Evolutionary conservation across 2,329 filamentous ascomycete species (phyloP), one percentile per base, ranked within the genome.

Genomic region (Macroventuria anomochaeta): DNA sequence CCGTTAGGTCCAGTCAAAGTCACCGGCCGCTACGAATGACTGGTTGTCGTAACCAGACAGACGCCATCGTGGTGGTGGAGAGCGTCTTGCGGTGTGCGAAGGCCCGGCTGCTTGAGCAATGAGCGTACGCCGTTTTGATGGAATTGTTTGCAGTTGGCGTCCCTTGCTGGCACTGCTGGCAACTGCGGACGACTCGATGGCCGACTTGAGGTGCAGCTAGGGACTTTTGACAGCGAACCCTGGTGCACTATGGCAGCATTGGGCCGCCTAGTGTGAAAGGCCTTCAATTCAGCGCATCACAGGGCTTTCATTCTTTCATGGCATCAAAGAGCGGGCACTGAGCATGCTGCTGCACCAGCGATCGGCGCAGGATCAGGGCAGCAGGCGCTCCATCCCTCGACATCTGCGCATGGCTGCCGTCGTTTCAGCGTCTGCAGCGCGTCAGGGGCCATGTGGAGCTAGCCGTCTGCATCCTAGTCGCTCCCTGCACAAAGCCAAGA

Each of bases 1-100:
- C 65, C 63, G 63, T 65, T 61, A 38, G 43, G 34, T 25, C n/a
- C 43, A 32, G 43, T 37, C 21, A 21, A 36, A 37, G 60, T 43
- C 28, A 56, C 44, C 46, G 34, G 50, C 42, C 49, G 56, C 53
- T 57, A 51, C 59, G 46, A 67, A 63, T 53, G 61, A 66, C 31
- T 65, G 67, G 65, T 54, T 51, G 46, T 52, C 33, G 57, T 13
- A 25, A 31, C 38, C 44, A 53, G 52, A 59, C 58, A 68, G 64
- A 66, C 66, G 65, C 66, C 67, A 60, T 62, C 47, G 57, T 42
- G 36, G 40, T 56, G 52, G 59, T 61, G 55, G 53, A 57, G 57
- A 49, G 51, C 46, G 59, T 60, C 32, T 60, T 67, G 64, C 65
- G 65, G 63, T 67, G 65, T 63, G 62, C 60, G 38, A 37, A 48